Base-by-base conservation (phyloP, 257 asterid species). In the Rubia yunnanensis region DNA sequence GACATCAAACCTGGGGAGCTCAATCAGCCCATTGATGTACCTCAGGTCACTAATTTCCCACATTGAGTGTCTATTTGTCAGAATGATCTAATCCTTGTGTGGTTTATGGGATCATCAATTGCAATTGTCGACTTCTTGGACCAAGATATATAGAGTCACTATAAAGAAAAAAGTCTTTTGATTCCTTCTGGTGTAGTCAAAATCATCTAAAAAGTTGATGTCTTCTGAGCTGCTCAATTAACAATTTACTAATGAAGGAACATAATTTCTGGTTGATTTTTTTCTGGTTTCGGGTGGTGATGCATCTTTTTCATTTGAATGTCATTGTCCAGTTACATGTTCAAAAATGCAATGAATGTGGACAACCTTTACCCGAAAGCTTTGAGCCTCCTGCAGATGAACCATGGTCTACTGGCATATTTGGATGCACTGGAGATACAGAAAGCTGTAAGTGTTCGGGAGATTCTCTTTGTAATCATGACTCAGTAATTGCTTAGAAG, bases 321-420 rank as follows among this genome's bases (percentile, higher is more conserved):
- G 63, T 78, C 80, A 52, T 60, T 80, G 63, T 78, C 80, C 84
- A 94, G 99, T 71, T 90, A 83, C 67, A 70, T 75, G 94, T 76
- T 65, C 95, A 74, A 74, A 90, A 85, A 86, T 94, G 99, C 83
- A 73, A 82, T 61, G 98, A 90, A 71, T 94, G 99, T 77, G 98
- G 98, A 54, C 98, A 94, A 74, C 81, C 98, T 70, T 76, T 94
- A 78, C 98, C 99, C 28, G 99, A 94, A 81, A 94, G 98, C 81
- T 90, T 83, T 79, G 91, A 78, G 75, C 87, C 92, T 60, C 98
- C 95, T 57, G 86, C 98, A 1, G 95, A 90, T 62, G 99, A 94
- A 73, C 98, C 99, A 52, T 94, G 99, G 99, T 77, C 83, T 38
- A 85, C 95, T 67, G 99, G 95, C 72, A 86, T 94, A 59, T 90